Base-by-base conservation (phyloP, 108 stramenopile genomes). In the Cyclotella baltica region DNA sequence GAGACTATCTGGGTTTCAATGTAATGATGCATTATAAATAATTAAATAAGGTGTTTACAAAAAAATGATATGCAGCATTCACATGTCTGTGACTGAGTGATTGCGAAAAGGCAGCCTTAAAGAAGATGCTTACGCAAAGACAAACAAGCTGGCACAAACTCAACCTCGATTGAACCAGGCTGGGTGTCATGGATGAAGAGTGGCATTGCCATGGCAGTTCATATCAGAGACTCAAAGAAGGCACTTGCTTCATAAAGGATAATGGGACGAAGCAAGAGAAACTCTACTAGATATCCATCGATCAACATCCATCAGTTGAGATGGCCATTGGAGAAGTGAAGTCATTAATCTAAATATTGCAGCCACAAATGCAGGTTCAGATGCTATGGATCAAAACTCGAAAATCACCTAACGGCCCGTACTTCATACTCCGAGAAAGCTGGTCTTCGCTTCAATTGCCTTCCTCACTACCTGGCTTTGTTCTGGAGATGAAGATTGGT, bases 141-240 rank as follows among this genome's bases (percentile, higher is more conserved):
- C n/a, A n/a, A n/a, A n/a, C n/a, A n/a, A n/a, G n/a, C n/a, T n/a
- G n/a, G n/a, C n/a, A n/a, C n/a, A n/a, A n/a, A n/a, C n/a, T n/a
- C 40, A 28, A 81, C 40, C 30, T 47, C 65, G 3, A 80, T 34
- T 19, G 23, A 37, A 36, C 65, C 19, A n/a, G 86, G 73, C 27
- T 36, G 40, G 27, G 85, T n/a, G n/a, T n/a, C n/a, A n/a, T n/a
- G n/a, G n/a, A n/a, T n/a, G n/a, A n/a, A n/a, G n/a, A n/a, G n/a
- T 29, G 92, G 90, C 37, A 91, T 77, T 34, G 84, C 86, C 10
- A 77, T 80, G 19, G 77, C 55, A 28, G 85, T 57, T 95, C 94
- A 71, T 89, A 93, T 74, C 93, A 95, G 29, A 86, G 89, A 64
- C 89, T 55, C n/a, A n/a, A n/a, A n/a, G n/a, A n/a, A n/a, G n/a